Evolutionary conservation across 805 yeast species (phyloP), one percentile per base, ranked within the genome.

Genomic region (Schizosaccharomyces pombe): DNA sequence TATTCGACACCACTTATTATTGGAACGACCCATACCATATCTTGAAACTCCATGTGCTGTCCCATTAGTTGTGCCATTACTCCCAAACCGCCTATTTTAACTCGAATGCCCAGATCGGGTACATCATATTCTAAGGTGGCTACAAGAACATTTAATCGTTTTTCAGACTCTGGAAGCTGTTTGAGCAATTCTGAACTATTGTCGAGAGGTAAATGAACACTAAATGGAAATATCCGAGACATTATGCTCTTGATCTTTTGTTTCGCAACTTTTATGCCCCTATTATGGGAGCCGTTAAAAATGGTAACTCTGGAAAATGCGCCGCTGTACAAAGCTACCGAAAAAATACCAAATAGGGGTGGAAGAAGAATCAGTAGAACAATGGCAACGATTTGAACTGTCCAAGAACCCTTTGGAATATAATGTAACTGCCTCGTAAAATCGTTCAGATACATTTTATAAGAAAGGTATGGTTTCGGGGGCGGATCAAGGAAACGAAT

Each of bases 341-440:
- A 30, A 11, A 32, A 30, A 32, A 16, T 29, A 30, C 37, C 53
- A 5, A 37, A 24, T 6, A 30, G 8, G 19, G 30, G 47, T 5
- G 54, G 54, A 34, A 31, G 22, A 34, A 33, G n/a, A 14, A 34
- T 19, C 16, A 52, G 19, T 22, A 52, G 12, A 19, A 22, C 24
- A 1, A 52, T 16, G 12, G 24, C 19, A 34, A 39, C 47, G 14
- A 52, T 52, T 28, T 33, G 47, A 2, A 52, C 54, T 8, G 47
- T 16, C 54, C 47, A 33, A n/a, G 43, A 37, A 19, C 54, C 54
- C 43, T 37, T 52, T 19, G 54, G 54, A 4, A 19, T 47, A 34
- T 26, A 32, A 33, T 16, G 19, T 26, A 22, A 52, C 29, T 33
- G 28, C 14, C 54, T 29, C n/a, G 54, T 52, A 16, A 9, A 24